Conservation (phyloP, 2,329 filamentous ascomycete species). For the Calonectria pauciramosa region DNA sequence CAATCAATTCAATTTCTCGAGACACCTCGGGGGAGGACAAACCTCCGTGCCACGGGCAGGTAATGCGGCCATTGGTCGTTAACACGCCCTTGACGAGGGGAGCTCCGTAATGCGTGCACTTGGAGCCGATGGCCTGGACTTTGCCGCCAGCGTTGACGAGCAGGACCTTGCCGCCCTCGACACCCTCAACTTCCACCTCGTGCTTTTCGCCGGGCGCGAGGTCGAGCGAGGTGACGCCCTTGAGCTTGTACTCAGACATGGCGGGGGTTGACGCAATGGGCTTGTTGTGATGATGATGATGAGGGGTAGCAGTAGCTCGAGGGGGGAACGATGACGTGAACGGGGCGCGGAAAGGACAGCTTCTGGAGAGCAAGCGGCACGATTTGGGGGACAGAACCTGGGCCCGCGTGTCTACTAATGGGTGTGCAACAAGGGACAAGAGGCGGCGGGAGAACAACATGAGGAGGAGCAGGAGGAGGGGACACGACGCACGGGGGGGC, state of each 20-base stretch:
- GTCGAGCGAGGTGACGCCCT: constrained; percentile 80
- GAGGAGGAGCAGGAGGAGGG: not conserved
- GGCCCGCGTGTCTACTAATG: not conserved
- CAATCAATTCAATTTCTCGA: no score
- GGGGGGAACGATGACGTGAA: constrained; percentile 3
- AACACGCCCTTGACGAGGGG: constrained; percentile 89
- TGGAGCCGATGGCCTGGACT: constrained; percentile 84
- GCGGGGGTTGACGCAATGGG: constrained; percentile 41
- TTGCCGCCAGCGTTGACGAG: constrained; percentile 83
- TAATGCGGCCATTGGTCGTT: constrained; percentile 84
- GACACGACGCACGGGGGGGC: not conserved
- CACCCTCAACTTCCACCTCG: constrained; percentile 90
- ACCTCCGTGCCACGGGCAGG: constrained; percentile 98
- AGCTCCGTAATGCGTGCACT: constrained; percentile 93
- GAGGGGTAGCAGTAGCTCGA: not conserved
- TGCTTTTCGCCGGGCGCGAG: constrained; percentile 86
- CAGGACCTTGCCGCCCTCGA: constrained; percentile 88
- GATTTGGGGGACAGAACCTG: not conserved
- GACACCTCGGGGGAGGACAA: constrained; percentile 47
- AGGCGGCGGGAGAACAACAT: constrained; percentile 1
- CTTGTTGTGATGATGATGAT: constrained; percentile 19
- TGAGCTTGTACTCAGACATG: constrained; percentile 77
- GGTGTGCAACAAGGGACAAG: not conserved
- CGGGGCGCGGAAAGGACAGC: constrained; percentile 12
- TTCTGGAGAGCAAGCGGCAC: not conserved